These are phyloP conservation scores for Cercospora berteroae DNA, from an alignment of 2,329 filamentous ascomycete genomes.

Conservation along the genomic window DNA sequence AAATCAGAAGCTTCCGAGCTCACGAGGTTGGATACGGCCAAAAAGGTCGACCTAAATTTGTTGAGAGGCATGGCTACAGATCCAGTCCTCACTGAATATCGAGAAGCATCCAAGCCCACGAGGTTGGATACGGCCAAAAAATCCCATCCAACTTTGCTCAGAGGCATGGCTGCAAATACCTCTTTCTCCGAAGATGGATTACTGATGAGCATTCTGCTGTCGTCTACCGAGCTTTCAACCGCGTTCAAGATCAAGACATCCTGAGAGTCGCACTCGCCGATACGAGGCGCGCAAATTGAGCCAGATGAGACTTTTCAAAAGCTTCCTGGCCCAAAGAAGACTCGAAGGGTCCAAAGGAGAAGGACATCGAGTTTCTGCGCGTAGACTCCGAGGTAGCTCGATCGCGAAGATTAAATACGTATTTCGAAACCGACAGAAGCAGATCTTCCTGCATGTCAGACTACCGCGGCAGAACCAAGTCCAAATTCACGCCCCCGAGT, in stretches of 20 bases:
- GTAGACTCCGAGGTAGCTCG: no score
- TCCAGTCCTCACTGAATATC: background rate
- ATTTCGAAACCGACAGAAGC: no score
- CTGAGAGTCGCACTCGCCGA: no score
- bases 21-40: background rate
- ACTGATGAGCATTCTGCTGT: constrained; percentile 61
- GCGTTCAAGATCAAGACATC: constrained; percentile 63
- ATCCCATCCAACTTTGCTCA: background rate
- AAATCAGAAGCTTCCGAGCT: background rate
- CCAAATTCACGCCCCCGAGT: background rate
- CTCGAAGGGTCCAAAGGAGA: no score
- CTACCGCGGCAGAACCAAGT: no score
- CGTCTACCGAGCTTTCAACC: constrained; percentile 65
- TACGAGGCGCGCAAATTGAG: no score
- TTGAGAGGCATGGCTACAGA: background rate
- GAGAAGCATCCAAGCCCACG: background rate
- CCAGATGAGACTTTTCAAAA: no score
- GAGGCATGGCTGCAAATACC: background rate
- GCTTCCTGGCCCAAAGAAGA: no score
- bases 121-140: background rate
- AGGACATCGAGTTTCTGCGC: no score
- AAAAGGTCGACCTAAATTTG: no score
- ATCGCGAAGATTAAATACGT: no score
- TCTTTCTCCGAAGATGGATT: constrained; percentile 51
- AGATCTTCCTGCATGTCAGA: no score